Evolutionary conservation across 257 asterid species (phyloP).

Genomic region (Ophiorrhiza pumila): DNA sequence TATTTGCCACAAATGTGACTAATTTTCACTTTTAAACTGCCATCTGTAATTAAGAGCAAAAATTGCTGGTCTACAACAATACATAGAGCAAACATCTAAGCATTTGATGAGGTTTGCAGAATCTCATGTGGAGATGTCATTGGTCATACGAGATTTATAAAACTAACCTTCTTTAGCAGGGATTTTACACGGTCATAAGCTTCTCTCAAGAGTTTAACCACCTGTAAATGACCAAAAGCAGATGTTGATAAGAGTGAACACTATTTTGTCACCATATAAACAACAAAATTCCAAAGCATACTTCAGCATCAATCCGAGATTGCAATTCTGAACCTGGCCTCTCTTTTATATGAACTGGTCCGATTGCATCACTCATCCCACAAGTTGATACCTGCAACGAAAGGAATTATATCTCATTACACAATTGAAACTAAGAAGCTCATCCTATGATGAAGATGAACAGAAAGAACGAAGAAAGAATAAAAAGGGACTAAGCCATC

Average conservation of each 20-base stretch:
- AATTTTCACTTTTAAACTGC: neutral
- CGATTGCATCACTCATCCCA: constrained; percentile 95
- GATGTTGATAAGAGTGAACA: neutral
- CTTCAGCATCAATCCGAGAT: constrained; percentile 93
- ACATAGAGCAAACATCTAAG: neutral
- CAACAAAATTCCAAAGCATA: constrained; percentile 29
- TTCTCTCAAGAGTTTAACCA: constrained; percentile 78
- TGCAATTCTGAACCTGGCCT: constrained; percentile 95
- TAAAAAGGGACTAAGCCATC: neutral
- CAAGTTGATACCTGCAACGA: constrained; percentile 63
- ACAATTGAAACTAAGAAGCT: neutral
- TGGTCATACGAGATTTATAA: neutral
- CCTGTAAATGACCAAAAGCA: constrained; percentile 44
- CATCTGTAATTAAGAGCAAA: neutral
- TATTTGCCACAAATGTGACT: neutral
- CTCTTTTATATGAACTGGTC: constrained; percentile 89
- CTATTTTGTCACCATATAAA: constrained; percentile 4
- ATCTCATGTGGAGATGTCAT: neutral
- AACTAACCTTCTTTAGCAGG: constrained; percentile 74
- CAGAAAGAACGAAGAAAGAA: neutral
- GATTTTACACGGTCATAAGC: constrained; percentile 91
- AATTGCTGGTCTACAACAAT: neutral
- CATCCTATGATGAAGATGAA: neutral
- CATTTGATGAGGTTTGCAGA: neutral
- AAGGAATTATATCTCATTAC: constrained; percentile 6